Percentiles rank a stretch among this genome's conserved stretches.
Conservation (phyloP, 2,329 filamentous ascomycete species). For the Atkinsonella texensis region DNA sequence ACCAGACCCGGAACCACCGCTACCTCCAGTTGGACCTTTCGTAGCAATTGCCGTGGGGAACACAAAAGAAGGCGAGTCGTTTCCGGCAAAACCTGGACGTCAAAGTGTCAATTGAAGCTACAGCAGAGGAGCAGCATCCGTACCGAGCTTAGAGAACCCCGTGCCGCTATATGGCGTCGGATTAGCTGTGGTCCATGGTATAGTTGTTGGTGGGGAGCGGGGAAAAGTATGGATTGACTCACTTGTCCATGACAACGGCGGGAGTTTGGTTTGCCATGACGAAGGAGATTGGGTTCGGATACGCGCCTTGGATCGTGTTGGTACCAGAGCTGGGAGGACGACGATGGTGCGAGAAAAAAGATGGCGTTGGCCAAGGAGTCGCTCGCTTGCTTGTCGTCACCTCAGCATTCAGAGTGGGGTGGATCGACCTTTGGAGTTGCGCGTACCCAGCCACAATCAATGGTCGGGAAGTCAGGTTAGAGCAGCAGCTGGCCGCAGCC, state of each 20-base stretch:
- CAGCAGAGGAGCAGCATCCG: slow-evolving; percentile 15
- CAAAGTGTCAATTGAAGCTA: slow-evolving; percentile 14
- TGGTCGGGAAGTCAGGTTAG: background rate
- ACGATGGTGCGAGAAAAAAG: slow-evolving; percentile 4
- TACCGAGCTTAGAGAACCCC: slow-evolving; percentile 98
- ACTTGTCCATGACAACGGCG: slow-evolving; percentile 99
- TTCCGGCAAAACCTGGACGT: slow-evolving; percentile 80
- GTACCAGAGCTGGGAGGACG: background rate
- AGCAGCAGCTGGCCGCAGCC: no score
- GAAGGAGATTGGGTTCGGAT: slow-evolving; percentile 13
- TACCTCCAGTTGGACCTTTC: slow-evolving; percentile 62
- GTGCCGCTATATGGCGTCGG: slow-evolving; percentile 62
- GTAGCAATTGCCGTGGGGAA: slow-evolving; percentile 98
- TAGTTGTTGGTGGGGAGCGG: slow-evolving; percentile 16
- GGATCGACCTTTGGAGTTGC: slow-evolving; percentile 4
- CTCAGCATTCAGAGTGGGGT: slow-evolving; percentile 5
- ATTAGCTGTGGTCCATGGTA: slow-evolving; percentile 19
- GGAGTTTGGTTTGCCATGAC: slow-evolving; percentile 94
- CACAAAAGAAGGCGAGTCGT: slow-evolving; percentile 97
- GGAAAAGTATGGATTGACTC: slow-evolving; percentile 43
- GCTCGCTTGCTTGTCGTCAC: slow-evolving; percentile 8
- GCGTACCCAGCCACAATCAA: background rate
- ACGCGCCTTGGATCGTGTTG: slow-evolving; percentile 9
- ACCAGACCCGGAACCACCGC: slow-evolving; percentile 69
- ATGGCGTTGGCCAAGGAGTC: slow-evolving; percentile 3